Conservation (phyloP, 23 red algal genomes). For the Gracilaria vermiculophylla region DNA sequence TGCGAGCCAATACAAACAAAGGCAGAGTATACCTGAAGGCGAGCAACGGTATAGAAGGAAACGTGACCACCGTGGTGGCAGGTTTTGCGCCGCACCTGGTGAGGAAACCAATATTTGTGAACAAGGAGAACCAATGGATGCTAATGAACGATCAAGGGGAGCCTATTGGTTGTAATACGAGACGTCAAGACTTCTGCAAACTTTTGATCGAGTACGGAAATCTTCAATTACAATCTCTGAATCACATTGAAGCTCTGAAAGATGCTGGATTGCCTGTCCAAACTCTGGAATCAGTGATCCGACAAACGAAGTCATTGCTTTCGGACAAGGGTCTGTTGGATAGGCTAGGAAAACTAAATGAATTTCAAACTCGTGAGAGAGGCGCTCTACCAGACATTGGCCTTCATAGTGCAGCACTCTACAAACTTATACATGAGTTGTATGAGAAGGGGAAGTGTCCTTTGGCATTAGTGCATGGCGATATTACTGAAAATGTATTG, state of each 20-base stretch:
- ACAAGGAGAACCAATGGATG: slow-evolving; percentile 31
- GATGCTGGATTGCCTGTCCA: background rate
- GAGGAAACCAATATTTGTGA: background rate
- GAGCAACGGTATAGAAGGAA: background rate
- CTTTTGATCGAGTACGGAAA: background rate
- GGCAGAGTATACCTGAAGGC: slow-evolving; percentile 26
- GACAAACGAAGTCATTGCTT: background rate
- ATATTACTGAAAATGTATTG: background rate
- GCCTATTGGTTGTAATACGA: background rate
- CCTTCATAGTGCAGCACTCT: background rate
- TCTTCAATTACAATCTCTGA: background rate
- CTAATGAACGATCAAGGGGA: slow-evolving; percentile 25
- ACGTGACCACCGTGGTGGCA: background rate
- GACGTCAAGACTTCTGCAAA: background rate
- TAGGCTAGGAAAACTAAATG: background rate
- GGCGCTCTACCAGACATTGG: background rate
- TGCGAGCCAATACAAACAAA: slow-evolving; percentile 1
- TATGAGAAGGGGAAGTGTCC: background rate
- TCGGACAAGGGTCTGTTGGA: background rate
- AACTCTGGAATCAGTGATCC: background rate
- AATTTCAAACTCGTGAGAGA: background rate
- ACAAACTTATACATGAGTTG: background rate
- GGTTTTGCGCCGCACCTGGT: slow-evolving; percentile 18
- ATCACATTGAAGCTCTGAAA: background rate
- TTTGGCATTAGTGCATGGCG: background rate